A percentile compares a stretch with the other conserved stretches of the same genome.
These are phyloP conservation scores for Abrus pulchellus DNA, from an alignment of 306 rosid species.

Conservation along the genomic window DNA sequence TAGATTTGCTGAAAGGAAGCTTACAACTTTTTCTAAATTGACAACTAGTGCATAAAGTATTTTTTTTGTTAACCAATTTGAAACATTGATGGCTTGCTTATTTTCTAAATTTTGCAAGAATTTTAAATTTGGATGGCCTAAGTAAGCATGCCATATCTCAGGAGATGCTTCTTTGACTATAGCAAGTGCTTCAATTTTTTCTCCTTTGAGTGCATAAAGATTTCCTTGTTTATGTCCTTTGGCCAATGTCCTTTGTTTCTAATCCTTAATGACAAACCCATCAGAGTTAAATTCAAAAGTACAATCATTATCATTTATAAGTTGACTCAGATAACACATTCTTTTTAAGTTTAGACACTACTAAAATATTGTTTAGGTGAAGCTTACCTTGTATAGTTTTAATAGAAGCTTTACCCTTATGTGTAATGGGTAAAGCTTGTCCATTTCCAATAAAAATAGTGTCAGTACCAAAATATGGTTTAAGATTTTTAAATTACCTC, in stretches of 20 bases:
- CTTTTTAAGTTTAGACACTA: slow-evolving; percentile 35
- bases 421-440: background rate
- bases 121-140: background rate
- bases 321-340: slow-evolving; percentile 20
- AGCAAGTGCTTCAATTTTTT: no score
- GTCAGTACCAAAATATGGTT: background rate
- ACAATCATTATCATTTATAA: slow-evolving; percentile 32
- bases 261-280: slow-evolving; percentile 32
- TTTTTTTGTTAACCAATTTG: background rate
- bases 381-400: background rate
- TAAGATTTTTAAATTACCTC: background rate
- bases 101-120: slow-evolving; percentile 14
- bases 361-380: slow-evolving; percentile 23
- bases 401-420: background rate
- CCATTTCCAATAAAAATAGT: background rate
- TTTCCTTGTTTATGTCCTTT: background rate
- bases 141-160: background rate
- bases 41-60: background rate
- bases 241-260: background rate
- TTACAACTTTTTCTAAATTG: background rate
- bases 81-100: background rate
- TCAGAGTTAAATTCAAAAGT: slow-evolving; percentile 1
- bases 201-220: no score
- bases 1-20: background rate
- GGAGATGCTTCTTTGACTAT: background rate